A percentile compares a stretch with the other conserved stretches of the same genome.
Conservation (phyloP, 179 eudicot species). For the Beta lomatogona region DNA sequence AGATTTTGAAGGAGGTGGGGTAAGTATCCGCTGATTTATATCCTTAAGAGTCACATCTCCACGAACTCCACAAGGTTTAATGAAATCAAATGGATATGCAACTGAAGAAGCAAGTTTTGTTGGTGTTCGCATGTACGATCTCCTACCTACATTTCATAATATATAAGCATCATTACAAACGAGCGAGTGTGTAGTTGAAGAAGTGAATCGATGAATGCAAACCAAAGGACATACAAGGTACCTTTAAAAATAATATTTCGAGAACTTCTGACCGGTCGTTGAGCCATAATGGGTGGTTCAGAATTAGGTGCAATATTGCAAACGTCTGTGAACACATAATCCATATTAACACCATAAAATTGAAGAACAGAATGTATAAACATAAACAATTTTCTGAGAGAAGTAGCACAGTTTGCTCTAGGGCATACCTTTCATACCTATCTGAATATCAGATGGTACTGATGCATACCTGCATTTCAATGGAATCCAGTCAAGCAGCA, state of each 20-base stretch:
- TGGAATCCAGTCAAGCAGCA: constrained; percentile 3
- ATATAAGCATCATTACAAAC: neutral
- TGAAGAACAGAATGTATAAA: neutral
- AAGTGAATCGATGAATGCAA: neutral
- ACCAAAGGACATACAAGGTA: constrained; percentile 19
- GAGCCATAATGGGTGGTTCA: constrained; percentile 37
- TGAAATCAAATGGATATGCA: constrained; percentile 76
- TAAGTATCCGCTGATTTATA: constrained; percentile 72
- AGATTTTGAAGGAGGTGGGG: constrained; percentile 67
- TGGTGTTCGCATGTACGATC: constrained; percentile 67
- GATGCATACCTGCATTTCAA: constrained; percentile 46
- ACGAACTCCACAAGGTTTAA: constrained; percentile 70
- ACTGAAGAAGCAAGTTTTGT: constrained; percentile 67
- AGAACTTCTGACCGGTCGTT: constrained; percentile 43
- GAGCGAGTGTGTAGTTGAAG: no score
- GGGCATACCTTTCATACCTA: constrained; percentile 50
- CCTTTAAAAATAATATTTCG: constrained; percentile 74
- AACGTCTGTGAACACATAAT: constrained; percentile 41
- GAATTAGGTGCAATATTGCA: constrained; percentile 37
- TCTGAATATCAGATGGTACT: constrained; percentile 49
- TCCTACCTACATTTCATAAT: constrained; percentile 53
- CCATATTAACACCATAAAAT: neutral
- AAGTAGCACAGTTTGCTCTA: neutral
- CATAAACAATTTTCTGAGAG: neutral
- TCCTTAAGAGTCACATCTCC: constrained; percentile 88